Conservation (phyloP, 331 rosid genomes). For the Prunus yedoensis region DNA sequence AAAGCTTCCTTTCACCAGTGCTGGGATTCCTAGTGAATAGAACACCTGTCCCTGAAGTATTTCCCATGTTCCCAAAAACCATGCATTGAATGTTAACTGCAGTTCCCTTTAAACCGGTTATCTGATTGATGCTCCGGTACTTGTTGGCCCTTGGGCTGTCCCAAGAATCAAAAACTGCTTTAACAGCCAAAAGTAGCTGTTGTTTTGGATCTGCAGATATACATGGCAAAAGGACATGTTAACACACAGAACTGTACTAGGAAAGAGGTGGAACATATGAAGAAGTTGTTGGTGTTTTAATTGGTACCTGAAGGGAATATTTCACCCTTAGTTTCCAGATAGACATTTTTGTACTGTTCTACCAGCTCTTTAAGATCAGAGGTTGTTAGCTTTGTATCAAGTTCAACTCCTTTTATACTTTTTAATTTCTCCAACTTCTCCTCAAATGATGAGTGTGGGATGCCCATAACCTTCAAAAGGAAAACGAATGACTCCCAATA, state of each 20-base stretch:
- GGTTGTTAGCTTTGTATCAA: conserved; percentile 68
- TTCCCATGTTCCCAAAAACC: conserved; percentile 98
- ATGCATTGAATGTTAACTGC: conserved; percentile 94
- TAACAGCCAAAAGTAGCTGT: conserved; percentile 73
- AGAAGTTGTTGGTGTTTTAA: conserved; percentile 1
- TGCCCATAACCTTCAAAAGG: conserved; percentile 68
- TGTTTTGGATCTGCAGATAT: conserved; percentile 75
- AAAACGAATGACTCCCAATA: conserved; percentile 10
- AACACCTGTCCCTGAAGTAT: conserved; percentile 95
- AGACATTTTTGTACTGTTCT: conserved; percentile 76
- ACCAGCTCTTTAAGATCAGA: conserved; percentile 78
- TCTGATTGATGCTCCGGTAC: conserved; percentile 84
- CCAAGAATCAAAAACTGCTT: conserved; percentile 98
- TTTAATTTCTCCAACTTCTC: conserved; percentile 73
- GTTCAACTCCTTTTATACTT: conserved; percentile 52
- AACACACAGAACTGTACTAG: background rate
- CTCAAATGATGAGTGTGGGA: conserved; percentile 85
- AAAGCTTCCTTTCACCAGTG: conserved; percentile 94
- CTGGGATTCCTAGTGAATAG: conserved; percentile 96
- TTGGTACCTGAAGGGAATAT: conserved; percentile 83
- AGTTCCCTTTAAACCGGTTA: conserved; percentile 82
- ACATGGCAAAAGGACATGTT: background rate
- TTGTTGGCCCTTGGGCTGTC: conserved; percentile 94
- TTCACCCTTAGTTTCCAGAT: conserved; percentile 64
- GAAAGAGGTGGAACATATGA: background rate